Evolutionary conservation across 257 asterid species (phyloP).

Genomic region (Cinchona pubescens): DNA sequence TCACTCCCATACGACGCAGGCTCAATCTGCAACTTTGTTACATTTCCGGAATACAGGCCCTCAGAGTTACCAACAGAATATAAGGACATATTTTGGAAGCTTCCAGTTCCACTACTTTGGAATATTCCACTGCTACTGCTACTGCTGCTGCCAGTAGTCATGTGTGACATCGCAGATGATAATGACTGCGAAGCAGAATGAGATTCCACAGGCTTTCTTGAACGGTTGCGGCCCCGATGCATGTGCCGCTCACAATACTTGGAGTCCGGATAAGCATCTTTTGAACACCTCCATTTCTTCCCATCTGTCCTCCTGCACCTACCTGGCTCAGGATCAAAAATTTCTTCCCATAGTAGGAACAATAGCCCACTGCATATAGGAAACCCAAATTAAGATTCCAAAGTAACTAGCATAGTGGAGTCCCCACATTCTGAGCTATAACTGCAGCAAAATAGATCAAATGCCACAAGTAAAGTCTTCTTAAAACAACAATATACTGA

Average conservation of each 20-base stretch:
- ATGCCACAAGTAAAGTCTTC: background rate
- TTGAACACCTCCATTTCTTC: constrained; percentile 97
- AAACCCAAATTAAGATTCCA: constrained; percentile 20
- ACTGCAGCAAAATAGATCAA: background rate
- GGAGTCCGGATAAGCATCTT: constrained; percentile 96
- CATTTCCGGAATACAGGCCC: constrained; percentile 55
- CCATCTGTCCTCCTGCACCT: constrained; percentile 99
- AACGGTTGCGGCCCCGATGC: constrained; percentile 99
- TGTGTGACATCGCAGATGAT: constrained; percentile 61
- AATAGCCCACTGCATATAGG: constrained; percentile 66
- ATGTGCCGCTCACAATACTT: constrained; percentile 99
- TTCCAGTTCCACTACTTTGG: constrained; percentile 53
- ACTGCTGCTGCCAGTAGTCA: constrained; percentile 52
- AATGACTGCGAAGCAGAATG: constrained; percentile 72
- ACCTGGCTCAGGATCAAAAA: constrained; percentile 92
- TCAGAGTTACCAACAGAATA: constrained; percentile 60
- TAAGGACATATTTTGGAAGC: constrained; percentile 57
- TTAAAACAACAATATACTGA: background rate
- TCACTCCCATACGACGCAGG: constrained; percentile 56
- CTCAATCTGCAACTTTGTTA: constrained; percentile 75
- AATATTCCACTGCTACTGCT: constrained; percentile 43
- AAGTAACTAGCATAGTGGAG: background rate
- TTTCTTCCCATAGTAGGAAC: constrained; percentile 90
- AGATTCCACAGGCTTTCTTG: constrained; percentile 99
- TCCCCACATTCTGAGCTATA: background rate